These are phyloP conservation scores for Chamaenerion angustifolium DNA, from an alignment of 345 rosid species.

Conservation along the genomic window DNA sequence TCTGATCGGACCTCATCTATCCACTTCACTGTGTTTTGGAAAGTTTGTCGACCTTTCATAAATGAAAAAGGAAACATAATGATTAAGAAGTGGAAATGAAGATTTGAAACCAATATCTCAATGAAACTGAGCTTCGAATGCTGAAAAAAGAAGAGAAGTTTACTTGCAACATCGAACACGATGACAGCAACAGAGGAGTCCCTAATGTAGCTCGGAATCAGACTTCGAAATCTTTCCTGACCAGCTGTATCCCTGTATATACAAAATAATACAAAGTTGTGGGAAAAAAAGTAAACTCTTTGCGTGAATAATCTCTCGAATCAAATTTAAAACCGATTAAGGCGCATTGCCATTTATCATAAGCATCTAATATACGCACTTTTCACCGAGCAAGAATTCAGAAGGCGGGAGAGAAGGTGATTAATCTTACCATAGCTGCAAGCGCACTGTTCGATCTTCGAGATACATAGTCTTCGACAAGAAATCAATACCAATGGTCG, in stretches of 20 bases:
- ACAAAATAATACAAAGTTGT: too few species aligned
- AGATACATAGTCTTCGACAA: conserved; percentile 90
- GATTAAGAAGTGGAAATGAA: too few species aligned
- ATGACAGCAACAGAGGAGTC: conserved; percentile 93
- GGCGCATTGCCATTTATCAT: too few species aligned
- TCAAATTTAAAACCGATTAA: too few species aligned
- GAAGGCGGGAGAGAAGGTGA: not conserved
- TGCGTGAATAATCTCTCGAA: too few species aligned
- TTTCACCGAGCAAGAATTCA: too few species aligned
- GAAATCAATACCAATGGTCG: conserved; percentile 86
- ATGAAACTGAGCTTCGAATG: not conserved
- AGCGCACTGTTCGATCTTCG: conserved; percentile 80
- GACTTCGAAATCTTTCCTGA: conserved; percentile 92
- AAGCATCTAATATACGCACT: too few species aligned
- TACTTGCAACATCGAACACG: conserved; percentile 85
- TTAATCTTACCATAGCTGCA: conserved; percentile 63
- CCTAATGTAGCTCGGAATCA: conserved; percentile 85
- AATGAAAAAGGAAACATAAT: too few species aligned
- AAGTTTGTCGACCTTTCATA: conserved; percentile 85
- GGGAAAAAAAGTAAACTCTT: too few species aligned
- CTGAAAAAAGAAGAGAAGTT: not conserved
- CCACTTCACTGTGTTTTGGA: conserved; percentile 85
- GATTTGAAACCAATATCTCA: too few species aligned
- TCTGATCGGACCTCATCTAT: conserved; percentile 81
- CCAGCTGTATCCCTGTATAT: conserved; percentile 81